A percentile compares a stretch with the other conserved stretches of the same genome.
Conservation (phyloP, 768 basidiomycete species). For the Naganishia kalamii region DNA sequence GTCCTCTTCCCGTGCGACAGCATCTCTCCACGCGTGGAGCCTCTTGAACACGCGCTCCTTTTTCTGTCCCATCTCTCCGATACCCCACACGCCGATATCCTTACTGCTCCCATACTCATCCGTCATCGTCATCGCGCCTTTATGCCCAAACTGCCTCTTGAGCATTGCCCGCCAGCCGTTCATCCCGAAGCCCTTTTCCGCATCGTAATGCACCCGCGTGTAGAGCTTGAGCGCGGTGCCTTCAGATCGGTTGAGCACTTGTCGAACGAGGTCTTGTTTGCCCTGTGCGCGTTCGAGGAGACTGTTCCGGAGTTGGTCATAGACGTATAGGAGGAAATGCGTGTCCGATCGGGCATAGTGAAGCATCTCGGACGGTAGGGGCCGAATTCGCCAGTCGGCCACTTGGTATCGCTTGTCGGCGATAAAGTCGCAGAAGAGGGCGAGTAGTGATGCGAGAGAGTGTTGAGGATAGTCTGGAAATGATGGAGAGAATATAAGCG, state of each 20-base stretch:
- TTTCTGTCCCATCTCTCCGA: constrained; percentile 42
- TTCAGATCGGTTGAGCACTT: constrained; percentile 65
- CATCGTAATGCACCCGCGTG: constrained; percentile 65
- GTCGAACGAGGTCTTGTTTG: constrained; percentile 54
- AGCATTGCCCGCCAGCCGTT: constrained; percentile 73
- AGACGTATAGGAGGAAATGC: constrained; percentile 87
- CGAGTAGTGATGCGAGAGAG: constrained; percentile 73
- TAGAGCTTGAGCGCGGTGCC: constrained; percentile 70
- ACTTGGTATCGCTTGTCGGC: constrained; percentile 94
- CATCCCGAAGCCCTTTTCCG: constrained; percentile 57
- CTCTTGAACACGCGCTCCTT: constrained; percentile 62
- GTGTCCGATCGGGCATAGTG: constrained; percentile 92
- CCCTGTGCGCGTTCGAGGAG: constrained; percentile 53
- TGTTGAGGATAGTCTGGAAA: constrained; percentile 69
- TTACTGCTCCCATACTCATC: constrained; percentile 22
- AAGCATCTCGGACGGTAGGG: constrained; percentile 80
- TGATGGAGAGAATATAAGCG: too few relatives aligned
- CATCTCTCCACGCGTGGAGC: constrained; percentile 78
- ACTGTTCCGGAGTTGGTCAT: constrained; percentile 80
- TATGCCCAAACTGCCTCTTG: constrained; percentile 71
- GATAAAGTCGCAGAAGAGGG: constrained; percentile 79
- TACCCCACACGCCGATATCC: constrained; percentile 20
- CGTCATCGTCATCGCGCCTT: constrained; percentile 11
- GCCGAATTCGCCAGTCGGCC: constrained; percentile 94
- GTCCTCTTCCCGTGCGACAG: constrained; percentile 70